Evolutionary conservation across 2,329 filamentous ascomycete species (phyloP).

Genomic region (Pseudogymnoascus destructans): DNA sequence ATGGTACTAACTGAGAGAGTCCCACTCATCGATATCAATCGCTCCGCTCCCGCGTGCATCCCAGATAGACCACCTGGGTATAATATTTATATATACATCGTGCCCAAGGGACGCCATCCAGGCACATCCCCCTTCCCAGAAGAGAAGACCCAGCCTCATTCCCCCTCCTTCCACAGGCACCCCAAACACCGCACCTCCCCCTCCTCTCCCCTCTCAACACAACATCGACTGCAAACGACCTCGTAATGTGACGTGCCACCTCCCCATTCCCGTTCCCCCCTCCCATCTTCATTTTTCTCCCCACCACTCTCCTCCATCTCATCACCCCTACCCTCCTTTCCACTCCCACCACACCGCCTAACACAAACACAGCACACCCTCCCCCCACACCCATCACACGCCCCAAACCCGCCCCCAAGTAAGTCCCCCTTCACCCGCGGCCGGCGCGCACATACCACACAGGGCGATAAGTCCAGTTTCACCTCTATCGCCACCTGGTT

Average conservation of each 20-base stretch:
- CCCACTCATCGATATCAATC: background rate
- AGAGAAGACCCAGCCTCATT: background rate
- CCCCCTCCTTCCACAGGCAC: slow-evolving; percentile 33
- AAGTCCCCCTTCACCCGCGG: slow-evolving; percentile 53
- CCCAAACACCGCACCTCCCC: slow-evolving; percentile 55
- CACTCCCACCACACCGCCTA: slow-evolving; percentile 45
- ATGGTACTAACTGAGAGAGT: background rate
- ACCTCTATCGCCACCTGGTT: background rate
- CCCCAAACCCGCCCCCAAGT: slow-evolving; percentile 42
- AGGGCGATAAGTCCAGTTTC: slow-evolving; percentile 34
- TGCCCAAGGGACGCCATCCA: background rate
- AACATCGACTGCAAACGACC: slow-evolving; percentile 54
- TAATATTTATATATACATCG: slow-evolving; percentile 6
- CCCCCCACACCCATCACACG: slow-evolving; percentile 48
- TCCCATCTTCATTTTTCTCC: background rate
- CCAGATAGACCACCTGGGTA: slow-evolving; percentile 4
- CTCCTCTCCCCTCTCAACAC: slow-evolving; percentile 49
- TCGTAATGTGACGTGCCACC: slow-evolving; percentile 19
- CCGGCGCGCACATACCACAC: slow-evolving; percentile 54
- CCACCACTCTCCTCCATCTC: slow-evolving; percentile 9
- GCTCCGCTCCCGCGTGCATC: background rate
- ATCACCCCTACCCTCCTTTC: slow-evolving; percentile 13
- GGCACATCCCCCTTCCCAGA: background rate
- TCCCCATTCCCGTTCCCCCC: background rate
- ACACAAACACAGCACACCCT: slow-evolving; percentile 59